These are phyloP conservation scores for Martiniozyma asiatica DNA, from an alignment of 1,139 yeast species.

Conservation along the genomic window DNA sequence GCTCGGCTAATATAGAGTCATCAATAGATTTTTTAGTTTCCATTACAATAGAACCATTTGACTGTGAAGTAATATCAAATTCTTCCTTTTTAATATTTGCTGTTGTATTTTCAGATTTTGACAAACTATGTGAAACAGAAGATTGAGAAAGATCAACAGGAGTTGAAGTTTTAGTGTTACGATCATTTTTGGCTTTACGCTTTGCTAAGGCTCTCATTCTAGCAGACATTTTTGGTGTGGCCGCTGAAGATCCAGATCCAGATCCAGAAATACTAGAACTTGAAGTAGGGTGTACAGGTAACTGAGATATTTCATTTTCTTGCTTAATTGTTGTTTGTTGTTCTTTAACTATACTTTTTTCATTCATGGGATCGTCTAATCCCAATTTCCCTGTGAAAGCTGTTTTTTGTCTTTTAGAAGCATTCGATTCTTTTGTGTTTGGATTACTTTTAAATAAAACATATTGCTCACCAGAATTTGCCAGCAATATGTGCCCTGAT, in stretches of 20 bases:
- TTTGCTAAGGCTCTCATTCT: conserved; percentile 89
- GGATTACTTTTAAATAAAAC: conserved; percentile 12
- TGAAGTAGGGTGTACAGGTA: too few relatives aligned
- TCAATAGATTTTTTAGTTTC: conserved; percentile 50
- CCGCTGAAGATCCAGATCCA: too few relatives aligned
- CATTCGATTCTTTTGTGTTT: background rate
- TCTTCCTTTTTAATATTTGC: conserved; percentile 16
- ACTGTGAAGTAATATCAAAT: conserved; percentile 63
- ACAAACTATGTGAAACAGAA: conserved; percentile 54
- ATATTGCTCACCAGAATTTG: conserved; percentile 46
- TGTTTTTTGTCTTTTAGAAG: conserved; percentile 5
- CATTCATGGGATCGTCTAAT: conserved; percentile 9
- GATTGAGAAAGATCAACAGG: conserved; percentile 72
- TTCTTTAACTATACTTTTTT: too few relatives aligned
- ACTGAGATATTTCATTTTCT: too few relatives aligned
- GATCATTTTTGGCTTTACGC: conserved; percentile 75
- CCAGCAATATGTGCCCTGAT: conserved; percentile 61
- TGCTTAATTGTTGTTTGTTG: too few relatives aligned
- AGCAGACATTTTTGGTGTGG: conserved; percentile 46
- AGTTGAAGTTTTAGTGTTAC: conserved; percentile 36
- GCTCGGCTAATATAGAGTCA: conserved; percentile 63
- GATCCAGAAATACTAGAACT: too few relatives aligned
- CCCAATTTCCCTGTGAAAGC: conserved; percentile 20
- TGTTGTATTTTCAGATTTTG: conserved; percentile 9
- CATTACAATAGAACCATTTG: conserved; percentile 77